Percentiles rank a stretch among this genome's conserved stretches.
phyloP scores from a whole-genome alignment of 1,284 basidiomycete species.

The Ustilago esculenta region DNA sequence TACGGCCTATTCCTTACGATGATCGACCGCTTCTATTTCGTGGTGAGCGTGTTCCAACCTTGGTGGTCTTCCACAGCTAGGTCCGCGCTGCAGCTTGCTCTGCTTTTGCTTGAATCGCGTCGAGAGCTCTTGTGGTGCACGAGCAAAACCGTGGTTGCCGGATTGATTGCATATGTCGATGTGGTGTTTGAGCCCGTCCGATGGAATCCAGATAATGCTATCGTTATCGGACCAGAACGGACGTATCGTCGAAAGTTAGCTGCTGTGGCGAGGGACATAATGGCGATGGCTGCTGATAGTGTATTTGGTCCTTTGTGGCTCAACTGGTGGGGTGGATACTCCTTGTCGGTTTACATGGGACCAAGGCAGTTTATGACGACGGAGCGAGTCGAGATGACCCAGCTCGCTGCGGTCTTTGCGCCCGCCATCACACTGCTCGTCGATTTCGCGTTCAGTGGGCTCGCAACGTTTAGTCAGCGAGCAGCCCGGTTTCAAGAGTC shows the following conservation, averaged over 20 bases:
- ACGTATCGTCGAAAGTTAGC: conserved; percentile 8
- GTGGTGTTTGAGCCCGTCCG: conserved; percentile 29
- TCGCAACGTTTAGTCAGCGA: conserved; percentile 20
- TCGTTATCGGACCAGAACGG: conserved; percentile 28
- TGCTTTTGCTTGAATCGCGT: conserved; percentile 27
- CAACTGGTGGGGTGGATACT: conserved; percentile 49
- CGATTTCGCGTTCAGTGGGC: conserved; percentile 15
- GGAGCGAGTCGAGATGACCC: conserved; percentile 40
- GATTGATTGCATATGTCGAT: conserved; percentile 35
- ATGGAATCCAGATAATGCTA: conserved; percentile 30
- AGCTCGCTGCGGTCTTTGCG: conserved; percentile 38
- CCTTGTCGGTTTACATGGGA: conserved; percentile 26
- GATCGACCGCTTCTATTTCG: conserved; percentile 27
- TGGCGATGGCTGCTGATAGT: conserved; percentile 16
- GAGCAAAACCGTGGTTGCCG: conserved; percentile 27
- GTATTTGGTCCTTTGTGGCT: conserved; percentile 40
- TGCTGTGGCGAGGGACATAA: conserved; percentile 21
- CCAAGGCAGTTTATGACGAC: conserved; percentile 34
- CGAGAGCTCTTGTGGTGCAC: conserved; percentile 38
- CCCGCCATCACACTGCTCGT: conserved; percentile 31
- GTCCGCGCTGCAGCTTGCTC: conserved; percentile 34
- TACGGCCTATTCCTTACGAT: conserved; percentile 22
- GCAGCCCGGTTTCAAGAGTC: conserved; percentile 22
- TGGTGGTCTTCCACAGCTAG: conserved; percentile 30
- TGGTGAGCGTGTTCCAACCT: conserved; percentile 23